Base-by-base conservation (phyloP, 352 stramenopile species). In the Phytophthora boehmeriae region DNA sequence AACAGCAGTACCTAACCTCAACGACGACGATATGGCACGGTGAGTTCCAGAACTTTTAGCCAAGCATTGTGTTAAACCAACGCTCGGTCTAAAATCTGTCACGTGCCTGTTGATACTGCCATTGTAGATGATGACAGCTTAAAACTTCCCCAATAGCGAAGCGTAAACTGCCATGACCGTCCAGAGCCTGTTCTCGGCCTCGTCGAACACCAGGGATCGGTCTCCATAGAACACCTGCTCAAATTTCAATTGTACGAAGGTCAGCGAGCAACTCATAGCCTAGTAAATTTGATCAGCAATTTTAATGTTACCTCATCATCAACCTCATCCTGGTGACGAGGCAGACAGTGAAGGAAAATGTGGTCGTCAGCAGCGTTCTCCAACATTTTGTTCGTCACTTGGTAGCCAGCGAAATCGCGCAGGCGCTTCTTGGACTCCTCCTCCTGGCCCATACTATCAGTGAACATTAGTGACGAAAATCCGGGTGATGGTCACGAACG, bases 171-270 rank as follows among this genome's bases (percentile, higher is more conserved):
- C 95, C 97, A 99, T 99, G 61, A 99, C 97, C 3, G 97, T 99
- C 97, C 97, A 99, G 83, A 99, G 97, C 42, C 97, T 90, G 72
- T 99, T 99, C 70, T 99, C 97, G 0, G 97, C 97, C 79, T 99
- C 97, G 41, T 97, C 86, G 51, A 99, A 99, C 3, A 99, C 96
- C 27, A 99, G 73, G 60, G 92, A 98, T 64, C 94, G 80, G 44
- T 96, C 73, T 53, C 85, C 96, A 77, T 99, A 99, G 68, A 99
- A 98, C 28, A 96, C 86, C 75, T 90, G 46, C 6, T 42, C 13
- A n/a, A 36, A 5, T 22, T 14, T 43, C 41, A 53, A 39, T 20
- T 44, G 8, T 44, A 38, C 34, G 63, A 43, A 35, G 8, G 32
- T 28, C 44, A 47, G 19, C 8, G 13, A 42, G 8, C 38, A 42